Percentiles rank a stretch among this genome's conserved stretches.
Conservation (phyloP, 768 basidiomycete genomes). For the Auricularia sp. region DNA sequence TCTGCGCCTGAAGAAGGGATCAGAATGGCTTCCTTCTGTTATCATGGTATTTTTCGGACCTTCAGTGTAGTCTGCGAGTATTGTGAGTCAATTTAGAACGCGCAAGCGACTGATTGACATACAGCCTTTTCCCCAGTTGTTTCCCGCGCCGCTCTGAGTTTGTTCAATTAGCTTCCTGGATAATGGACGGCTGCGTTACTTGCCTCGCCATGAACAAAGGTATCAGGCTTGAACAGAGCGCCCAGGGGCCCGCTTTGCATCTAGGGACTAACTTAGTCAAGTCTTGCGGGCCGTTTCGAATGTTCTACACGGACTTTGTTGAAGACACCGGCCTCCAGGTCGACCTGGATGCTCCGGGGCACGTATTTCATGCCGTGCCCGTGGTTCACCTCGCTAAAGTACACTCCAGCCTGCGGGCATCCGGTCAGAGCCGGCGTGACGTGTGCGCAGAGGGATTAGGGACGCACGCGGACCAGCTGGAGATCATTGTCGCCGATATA, state of each 20-base stretch:
- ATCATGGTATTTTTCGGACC: not conserved
- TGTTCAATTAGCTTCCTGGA: no score
- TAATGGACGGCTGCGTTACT: no score
- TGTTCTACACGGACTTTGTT: conserved; percentile 43
- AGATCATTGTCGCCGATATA: conserved; percentile 66
- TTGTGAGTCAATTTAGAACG: not conserved
- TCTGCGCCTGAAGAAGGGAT: conserved; percentile 57
- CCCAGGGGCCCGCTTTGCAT: conserved; percentile 63
- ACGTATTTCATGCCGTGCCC: conserved; percentile 58
- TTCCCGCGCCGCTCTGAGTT: conserved; percentile 2
- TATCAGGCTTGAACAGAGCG: conserved; percentile 70
- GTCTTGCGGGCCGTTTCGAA: not conserved
- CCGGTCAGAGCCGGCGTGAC: not conserved
- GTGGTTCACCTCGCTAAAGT: conserved; percentile 56
- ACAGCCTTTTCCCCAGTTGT: conserved; percentile 8
- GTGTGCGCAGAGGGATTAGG: conserved; percentile 3
- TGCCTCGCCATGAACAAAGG: not conserved
- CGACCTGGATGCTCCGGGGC: conserved; percentile 81
- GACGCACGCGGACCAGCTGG: conserved; percentile 60
- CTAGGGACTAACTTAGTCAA: conserved; percentile 23
- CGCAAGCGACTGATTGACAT: not conserved
- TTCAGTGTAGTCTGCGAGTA: conserved; percentile 4
- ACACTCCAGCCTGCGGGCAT: conserved; percentile 55
- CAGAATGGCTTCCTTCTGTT: not conserved
- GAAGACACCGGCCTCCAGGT: conserved; percentile 82